A percentile compares a stretch with the other conserved stretches of the same genome.
phyloP scores from a whole-genome alignment of 2,329 filamentous ascomycete species.

The Mariannaea elegans region DNA sequence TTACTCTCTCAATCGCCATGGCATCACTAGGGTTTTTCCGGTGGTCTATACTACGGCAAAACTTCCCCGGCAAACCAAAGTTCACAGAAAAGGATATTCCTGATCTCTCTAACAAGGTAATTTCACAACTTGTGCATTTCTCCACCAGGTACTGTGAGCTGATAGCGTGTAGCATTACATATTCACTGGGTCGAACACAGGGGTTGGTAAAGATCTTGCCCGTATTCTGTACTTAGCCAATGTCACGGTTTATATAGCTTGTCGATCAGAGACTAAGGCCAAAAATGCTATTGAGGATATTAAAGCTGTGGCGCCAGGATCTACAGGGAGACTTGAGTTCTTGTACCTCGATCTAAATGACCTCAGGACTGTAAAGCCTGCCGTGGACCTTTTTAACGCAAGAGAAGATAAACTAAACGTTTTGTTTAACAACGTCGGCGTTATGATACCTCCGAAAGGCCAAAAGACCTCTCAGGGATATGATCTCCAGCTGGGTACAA shows the following conservation, averaged over 20 bases:
- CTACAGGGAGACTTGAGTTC: slow-evolving; percentile 38
- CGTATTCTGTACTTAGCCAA: slow-evolving; percentile 61
- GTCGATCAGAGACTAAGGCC: slow-evolving; percentile 53
- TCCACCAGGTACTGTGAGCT: no score
- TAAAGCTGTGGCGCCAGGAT: slow-evolving; percentile 40
- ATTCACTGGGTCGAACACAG: slow-evolving; percentile 51
- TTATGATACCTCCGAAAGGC: slow-evolving; percentile 50
- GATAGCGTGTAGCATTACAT: slow-evolving; percentile 37
- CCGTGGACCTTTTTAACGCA: not conserved
- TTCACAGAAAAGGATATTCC: slow-evolving; percentile 3
- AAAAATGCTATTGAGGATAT: slow-evolving; percentile 53
- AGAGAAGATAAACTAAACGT: not conserved
- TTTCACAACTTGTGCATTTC: no score
- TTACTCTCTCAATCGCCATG: no score
- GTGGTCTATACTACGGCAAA: no score
- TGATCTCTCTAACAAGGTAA: not conserved
- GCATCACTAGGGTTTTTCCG: no score
- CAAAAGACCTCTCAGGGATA: slow-evolving; percentile 49
- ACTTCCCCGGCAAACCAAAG: not conserved
- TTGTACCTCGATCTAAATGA: not conserved
- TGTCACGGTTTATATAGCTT: slow-evolving; percentile 61
- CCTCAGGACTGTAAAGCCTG: not conserved
- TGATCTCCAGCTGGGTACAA: slow-evolving; percentile 52
- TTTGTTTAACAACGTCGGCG: slow-evolving; percentile 52
- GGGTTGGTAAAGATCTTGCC: slow-evolving; percentile 59